Evolutionary conservation across 768 basidiomycete species (phyloP).

Genomic region (Podaxis rugospora): DNA sequence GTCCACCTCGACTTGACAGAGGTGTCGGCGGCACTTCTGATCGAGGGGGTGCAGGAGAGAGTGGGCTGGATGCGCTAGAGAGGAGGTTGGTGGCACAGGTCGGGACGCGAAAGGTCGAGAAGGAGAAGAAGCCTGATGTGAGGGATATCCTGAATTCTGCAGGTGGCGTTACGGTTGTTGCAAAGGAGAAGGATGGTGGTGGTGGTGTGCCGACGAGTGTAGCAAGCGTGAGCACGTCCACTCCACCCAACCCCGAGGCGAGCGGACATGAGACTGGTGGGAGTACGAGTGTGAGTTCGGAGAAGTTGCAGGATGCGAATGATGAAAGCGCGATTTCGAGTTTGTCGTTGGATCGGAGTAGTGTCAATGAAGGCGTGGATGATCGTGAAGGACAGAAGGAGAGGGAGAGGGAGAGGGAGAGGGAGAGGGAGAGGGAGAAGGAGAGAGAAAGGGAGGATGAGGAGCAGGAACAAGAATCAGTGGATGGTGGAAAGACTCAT

Average conservation of each 20-base stretch:
- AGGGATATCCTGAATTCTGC: constrained; percentile 21
- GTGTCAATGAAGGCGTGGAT: constrained; percentile 17
- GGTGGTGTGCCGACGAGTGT: not conserved
- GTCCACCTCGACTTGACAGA: constrained; percentile 17
- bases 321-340: constrained; percentile 55
- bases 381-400: constrained; percentile 1
- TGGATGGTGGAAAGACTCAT: constrained; percentile 28
- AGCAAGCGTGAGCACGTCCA: not conserved
- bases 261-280: constrained; percentile 7
- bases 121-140: constrained; percentile 25
- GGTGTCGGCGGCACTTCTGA: not conserved
- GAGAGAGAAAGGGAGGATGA: constrained; percentile 18
- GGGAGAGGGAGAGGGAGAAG: constrained; percentile 16
- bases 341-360: constrained; percentile 40
- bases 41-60: constrained; percentile 29
- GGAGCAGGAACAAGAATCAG: constrained; percentile 17
- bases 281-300: constrained; percentile 14
- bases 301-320: constrained; percentile 21
- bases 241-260: constrained; percentile 32
- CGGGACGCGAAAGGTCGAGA: constrained; percentile 54
- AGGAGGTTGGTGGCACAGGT: constrained; percentile 65
- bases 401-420: constrained; percentile 14
- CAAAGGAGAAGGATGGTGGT: not conserved
- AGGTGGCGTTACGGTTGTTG: not conserved
- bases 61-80: constrained; percentile 72